Percentiles rank a stretch among this genome's conserved stretches.
phyloP scores from a whole-genome alignment of 2,329 filamentous ascomycete genomes.

The Colletotrichum karsti region DNA sequence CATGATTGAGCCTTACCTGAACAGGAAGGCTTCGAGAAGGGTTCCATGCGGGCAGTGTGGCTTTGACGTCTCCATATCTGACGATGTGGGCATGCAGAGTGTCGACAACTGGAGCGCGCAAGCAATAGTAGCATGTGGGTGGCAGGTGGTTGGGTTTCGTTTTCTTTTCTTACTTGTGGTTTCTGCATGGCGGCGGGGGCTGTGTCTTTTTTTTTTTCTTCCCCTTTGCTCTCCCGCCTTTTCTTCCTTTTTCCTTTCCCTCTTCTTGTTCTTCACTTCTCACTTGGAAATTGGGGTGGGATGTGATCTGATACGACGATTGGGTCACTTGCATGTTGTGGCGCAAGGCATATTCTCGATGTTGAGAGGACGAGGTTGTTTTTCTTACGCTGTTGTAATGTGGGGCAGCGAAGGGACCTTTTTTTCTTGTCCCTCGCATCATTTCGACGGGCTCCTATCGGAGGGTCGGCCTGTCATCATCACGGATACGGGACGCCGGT shows the following conservation, averaged over 20 bases:
- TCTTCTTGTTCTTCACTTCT: neutral
- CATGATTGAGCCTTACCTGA: conserved; percentile 3
- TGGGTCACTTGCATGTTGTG: conserved; percentile 22
- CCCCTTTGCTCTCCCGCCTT: neutral
- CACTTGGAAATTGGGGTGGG: neutral
- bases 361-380: conserved; percentile 6
- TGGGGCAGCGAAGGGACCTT: neutral
- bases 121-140: neutral
- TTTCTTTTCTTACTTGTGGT: neutral
- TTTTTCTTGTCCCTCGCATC: neutral
- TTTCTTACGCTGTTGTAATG: neutral
- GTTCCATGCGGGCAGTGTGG: conserved; percentile 21
- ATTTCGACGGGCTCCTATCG: neutral
- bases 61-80: conserved; percentile 23
- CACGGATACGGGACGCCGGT: neutral
- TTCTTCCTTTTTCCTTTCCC: neutral
- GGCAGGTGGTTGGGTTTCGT: conserved; percentile 1
- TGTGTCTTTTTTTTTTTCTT: neutral
- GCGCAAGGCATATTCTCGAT: conserved; percentile 26
- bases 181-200: conserved; percentile 20
- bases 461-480: neutral
- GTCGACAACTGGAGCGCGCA: neutral
- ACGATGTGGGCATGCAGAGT: neutral
- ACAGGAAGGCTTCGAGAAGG: conserved; percentile 26
- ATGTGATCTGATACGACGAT: conserved; percentile 13